Base-by-base conservation (phyloP, 371 early-diverging fungal species). In the Gilbertella persicaria region DNA sequence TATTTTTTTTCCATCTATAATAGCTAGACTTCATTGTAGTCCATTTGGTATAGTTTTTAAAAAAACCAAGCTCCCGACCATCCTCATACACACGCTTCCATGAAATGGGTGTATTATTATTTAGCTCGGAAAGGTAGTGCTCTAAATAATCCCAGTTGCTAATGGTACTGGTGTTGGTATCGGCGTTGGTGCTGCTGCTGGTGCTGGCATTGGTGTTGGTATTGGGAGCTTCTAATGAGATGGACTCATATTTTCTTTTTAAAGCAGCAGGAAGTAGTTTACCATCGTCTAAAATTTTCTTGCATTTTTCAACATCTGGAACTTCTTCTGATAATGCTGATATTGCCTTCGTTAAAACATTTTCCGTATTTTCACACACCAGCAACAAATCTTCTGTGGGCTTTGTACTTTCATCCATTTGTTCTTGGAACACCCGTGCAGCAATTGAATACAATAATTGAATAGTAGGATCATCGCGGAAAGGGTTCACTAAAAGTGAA, bases 391-490 rank as follows among this genome's bases (percentile, higher is more conserved):
- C 45, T 29, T 45, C 29, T 29, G 17, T 29, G 19, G 45, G 26
- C 8, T 47, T 47, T 36, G 9, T n/a, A 35, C 9, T 47, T 23
- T 47, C 39, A 49, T 16, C 19, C 13, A 49, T 8, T 26, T 38
- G 37, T 12, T 38, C 49, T 36, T 47, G 36, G 16, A 47, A 33
- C 23, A 39, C 40, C 12, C 50, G 40, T 28, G 39, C 39, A 13
- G 44, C 52, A 52, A 33, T 44, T 28, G 35, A 29, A 44, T 52
- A 52, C 36, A 43, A 28, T 28, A 52, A 40, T 44, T 43, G 44
- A 36, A 52, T 52, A 44, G 44, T 52, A 14, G 41, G 30, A 35
- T 35, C 51, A 41, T 41, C 28, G 40, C 36, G 37, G 33, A 28
- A 39, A 26, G 50, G 40, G 12, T 49, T 39, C 14, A 24, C 39